These are phyloP conservation scores for Parachlorella kessleri DNA, from an alignment of 139 green algal species.

Conservation along the genomic window DNA sequence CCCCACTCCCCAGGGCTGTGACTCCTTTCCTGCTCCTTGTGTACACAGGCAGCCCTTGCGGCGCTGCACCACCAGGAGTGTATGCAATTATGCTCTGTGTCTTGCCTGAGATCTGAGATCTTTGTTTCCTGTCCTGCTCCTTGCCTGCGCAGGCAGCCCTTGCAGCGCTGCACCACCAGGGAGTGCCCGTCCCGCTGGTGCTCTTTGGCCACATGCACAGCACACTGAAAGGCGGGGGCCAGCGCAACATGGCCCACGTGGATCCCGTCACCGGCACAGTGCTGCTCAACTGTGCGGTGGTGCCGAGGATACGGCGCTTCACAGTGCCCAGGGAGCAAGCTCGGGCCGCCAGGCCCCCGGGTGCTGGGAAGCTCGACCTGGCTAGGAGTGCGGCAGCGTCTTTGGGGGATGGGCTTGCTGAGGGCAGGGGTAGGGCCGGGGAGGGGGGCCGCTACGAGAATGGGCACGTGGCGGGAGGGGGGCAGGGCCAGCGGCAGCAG, in stretches of 20 bases:
- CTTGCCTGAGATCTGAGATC: too few relatives aligned
- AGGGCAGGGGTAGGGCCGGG: neutral
- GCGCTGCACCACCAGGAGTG: too few relatives aligned
- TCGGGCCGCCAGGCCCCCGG: neutral
- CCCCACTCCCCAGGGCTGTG: too few relatives aligned
- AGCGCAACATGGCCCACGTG: slow-evolving; percentile 60
- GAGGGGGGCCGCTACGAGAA: neutral
- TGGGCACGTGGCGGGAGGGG: neutral
- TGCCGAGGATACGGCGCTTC: slow-evolving; percentile 51
- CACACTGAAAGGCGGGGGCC: slow-evolving; percentile 29
- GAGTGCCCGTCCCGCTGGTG: slow-evolving; percentile 44
- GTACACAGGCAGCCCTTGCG: too few relatives aligned
- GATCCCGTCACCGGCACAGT: slow-evolving; percentile 51
- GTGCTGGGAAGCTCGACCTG: neutral
- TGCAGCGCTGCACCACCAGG: slow-evolving; percentile 19
- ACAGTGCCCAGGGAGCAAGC: too few relatives aligned
- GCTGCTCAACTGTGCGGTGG: slow-evolving; percentile 69
- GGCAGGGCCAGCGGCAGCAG: neutral
- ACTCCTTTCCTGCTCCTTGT: too few relatives aligned
- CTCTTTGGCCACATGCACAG: slow-evolving; percentile 83
- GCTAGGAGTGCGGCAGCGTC: neutral
- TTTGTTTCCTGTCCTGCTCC: too few relatives aligned
- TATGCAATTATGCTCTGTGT: too few relatives aligned
- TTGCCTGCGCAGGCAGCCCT: slow-evolving; percentile 46
- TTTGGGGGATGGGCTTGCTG: neutral